phyloP scores from a whole-genome alignment of 768 basidiomycete genomes.

The Trametes elegans region DNA sequence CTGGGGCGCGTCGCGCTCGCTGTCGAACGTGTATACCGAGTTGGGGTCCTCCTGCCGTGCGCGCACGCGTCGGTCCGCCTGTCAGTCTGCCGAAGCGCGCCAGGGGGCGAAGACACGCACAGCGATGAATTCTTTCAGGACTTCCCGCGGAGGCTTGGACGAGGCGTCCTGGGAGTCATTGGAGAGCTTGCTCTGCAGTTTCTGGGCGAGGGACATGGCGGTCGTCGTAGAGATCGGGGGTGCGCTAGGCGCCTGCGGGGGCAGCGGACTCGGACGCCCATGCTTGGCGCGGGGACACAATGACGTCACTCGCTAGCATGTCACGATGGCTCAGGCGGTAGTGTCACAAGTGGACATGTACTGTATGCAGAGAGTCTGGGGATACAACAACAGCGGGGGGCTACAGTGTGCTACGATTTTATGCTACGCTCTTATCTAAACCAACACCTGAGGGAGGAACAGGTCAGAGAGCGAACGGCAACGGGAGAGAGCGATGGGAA shows the following conservation, averaged over 20 bases:
- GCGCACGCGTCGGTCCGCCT: not conserved
- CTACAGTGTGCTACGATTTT: not conserved
- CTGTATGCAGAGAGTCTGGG: conserved; percentile 1
- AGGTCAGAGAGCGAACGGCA: not conserved
- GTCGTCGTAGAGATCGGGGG: not conserved
- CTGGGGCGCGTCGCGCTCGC: conserved; percentile 51
- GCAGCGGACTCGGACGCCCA: not conserved
- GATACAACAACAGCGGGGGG: conserved; percentile 4
- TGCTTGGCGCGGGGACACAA: not conserved
- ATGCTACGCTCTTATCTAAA: not conserved
- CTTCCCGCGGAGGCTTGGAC: conserved; percentile 29
- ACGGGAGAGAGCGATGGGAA: too few relatives aligned
- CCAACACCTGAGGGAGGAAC: not conserved
- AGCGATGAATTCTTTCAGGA: conserved; percentile 38
- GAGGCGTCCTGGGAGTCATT: conserved; percentile 10
- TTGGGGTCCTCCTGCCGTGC: conserved; percentile 45
- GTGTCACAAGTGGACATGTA: not conserved
- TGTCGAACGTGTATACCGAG: conserved; percentile 60
- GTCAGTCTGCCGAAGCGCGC: not conserved
- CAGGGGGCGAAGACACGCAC: conserved; percentile 18
- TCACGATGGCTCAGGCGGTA: not conserved
- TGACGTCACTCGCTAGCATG: conserved; percentile 9
- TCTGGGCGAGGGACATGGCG: conserved; percentile 27
- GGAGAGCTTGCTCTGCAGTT: conserved; percentile 23
- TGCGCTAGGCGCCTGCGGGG: not conserved